Percentiles rank a stretch among this genome's conserved stretches.
phyloP scores from a whole-genome alignment of 352 stramenopile genomes.

The Globisporangium polare region DNA sequence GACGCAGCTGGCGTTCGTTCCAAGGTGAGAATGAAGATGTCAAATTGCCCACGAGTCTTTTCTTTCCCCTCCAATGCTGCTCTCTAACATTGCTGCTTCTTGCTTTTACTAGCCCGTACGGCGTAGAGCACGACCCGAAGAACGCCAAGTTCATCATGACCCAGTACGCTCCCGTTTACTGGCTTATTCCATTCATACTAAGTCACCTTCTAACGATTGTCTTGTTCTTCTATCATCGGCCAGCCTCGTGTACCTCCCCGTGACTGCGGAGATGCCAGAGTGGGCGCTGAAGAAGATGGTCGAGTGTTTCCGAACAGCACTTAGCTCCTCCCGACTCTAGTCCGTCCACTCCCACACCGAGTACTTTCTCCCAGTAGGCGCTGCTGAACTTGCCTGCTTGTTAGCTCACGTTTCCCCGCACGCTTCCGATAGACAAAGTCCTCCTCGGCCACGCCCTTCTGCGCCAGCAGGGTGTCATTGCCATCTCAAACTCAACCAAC shows the following conservation, averaged over 20 bases:
- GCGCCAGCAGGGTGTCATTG: background rate
- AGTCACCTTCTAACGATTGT: background rate
- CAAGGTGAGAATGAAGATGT: constrained; percentile 30
- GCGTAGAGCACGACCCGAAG: constrained; percentile 43
- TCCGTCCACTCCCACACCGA: background rate
- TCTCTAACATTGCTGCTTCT: background rate
- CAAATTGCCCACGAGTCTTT: too few relatives aligned
- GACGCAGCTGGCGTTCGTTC: constrained; percentile 67
- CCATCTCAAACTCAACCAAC: background rate
- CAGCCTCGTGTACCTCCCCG: constrained; percentile 74
- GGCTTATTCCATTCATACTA: background rate
- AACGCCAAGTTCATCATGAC: constrained; percentile 74
- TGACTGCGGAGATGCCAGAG: constrained; percentile 70
- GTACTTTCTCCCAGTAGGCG: background rate
- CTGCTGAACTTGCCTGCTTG: background rate
- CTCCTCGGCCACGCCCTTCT: background rate
- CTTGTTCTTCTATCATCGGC: constrained; percentile 2
- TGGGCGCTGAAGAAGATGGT: constrained; percentile 83
- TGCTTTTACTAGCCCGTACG: constrained; percentile 29
- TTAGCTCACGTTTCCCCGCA: background rate
- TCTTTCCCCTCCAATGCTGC: too few relatives aligned
- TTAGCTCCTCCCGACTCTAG: constrained; percentile 31
- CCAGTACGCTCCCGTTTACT: constrained; percentile 30
- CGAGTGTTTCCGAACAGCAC: constrained; percentile 44
- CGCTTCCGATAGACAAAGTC: background rate